These are phyloP conservation scores for Saturnispora sanitii DNA, from an alignment of 805 yeast species.

Conservation along the genomic window DNA sequence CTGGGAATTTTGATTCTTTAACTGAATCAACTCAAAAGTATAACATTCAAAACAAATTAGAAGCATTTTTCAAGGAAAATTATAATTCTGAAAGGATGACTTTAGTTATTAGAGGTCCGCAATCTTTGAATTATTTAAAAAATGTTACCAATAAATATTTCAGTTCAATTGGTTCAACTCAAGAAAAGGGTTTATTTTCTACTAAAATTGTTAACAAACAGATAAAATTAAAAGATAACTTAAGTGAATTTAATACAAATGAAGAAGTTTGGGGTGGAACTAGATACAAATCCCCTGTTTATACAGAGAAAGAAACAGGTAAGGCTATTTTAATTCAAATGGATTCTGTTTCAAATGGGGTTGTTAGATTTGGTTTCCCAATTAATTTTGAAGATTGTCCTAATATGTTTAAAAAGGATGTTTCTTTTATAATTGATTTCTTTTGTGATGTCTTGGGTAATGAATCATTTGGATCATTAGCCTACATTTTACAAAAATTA, in stretches of 20 bases:
- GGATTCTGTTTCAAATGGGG: neutral
- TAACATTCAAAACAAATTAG: constrained; percentile 30
- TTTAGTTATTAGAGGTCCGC: constrained; percentile 56
- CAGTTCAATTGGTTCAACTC: constrained; percentile 22
- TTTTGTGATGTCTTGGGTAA: constrained; percentile 59
- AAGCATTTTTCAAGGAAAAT: constrained; percentile 31
- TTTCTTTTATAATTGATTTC: constrained; percentile 27
- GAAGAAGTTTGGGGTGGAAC: constrained; percentile 18
- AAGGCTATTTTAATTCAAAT: constrained; percentile 37
- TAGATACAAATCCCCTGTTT: constrained; percentile 17
- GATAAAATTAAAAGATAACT: neutral
- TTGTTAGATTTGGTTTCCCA: constrained; percentile 26
- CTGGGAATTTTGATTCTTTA: constrained; percentile 53
- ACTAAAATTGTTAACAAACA: neutral
- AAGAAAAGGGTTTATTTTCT: neutral
- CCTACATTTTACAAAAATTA: constrained; percentile 27
- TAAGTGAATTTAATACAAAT: constrained; percentile 7
- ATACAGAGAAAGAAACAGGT: constrained; percentile 15
- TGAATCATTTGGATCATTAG: constrained; percentile 45
- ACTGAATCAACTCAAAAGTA: constrained; percentile 25
- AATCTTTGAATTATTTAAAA: constrained; percentile 47
- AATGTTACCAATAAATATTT: constrained; percentile 41
- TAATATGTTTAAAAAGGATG: constrained; percentile 16
- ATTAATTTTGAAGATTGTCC: constrained; percentile 6
- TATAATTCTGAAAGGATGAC: constrained; percentile 43